Percentiles rank a stretch among this genome's conserved stretches.
Evolutionary conservation across 1,284 basidiomycete genomes (phyloP).

Genomic region (Sphaerobolus stellatus): DNA sequence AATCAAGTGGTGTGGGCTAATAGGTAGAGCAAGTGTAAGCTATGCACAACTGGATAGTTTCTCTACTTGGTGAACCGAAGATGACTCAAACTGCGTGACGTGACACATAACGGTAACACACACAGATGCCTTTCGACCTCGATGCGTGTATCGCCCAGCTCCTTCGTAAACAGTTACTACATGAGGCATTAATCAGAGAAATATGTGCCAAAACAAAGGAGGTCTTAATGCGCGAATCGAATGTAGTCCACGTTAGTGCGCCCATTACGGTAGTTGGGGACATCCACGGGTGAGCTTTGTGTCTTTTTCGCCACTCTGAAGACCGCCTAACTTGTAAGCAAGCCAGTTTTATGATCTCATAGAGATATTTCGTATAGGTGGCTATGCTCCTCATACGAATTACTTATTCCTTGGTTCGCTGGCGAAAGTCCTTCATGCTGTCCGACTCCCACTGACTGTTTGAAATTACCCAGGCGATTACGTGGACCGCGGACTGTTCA

Average conservation of each 20-base stretch:
- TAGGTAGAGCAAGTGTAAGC: too few species aligned
- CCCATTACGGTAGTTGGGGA: conserved; percentile 99
- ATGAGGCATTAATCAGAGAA: conserved; percentile 89
- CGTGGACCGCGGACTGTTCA: conserved; percentile 96
- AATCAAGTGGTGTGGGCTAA: too few species aligned
- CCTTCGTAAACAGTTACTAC: conserved; percentile 87
- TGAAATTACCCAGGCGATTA: conserved; percentile 87
- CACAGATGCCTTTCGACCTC: conserved; percentile 90
- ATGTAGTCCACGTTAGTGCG: conserved; percentile 95
- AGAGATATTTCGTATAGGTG: conserved; percentile 98
- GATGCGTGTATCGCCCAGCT: conserved; percentile 93
- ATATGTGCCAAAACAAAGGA: conserved; percentile 99
- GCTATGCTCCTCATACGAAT: conserved; percentile 94
- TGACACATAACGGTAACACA: too few species aligned
- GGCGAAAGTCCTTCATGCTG: conserved; percentile 10
- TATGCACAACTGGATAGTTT: too few species aligned
- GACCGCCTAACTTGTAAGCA: conserved; percentile 32
- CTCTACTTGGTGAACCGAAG: too few species aligned
- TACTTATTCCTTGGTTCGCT: conserved; percentile 91
- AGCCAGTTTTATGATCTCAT: conserved; percentile 99
- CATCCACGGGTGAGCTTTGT: conserved; percentile 88
- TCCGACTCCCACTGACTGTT: conserved; percentile 8
- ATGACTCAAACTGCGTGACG: too few species aligned
- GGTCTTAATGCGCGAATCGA: conserved; percentile 97
- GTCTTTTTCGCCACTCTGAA: not conserved